Evolutionary conservation across 331 rosid species (phyloP).

Genomic region (Quercus lobata): DNA sequence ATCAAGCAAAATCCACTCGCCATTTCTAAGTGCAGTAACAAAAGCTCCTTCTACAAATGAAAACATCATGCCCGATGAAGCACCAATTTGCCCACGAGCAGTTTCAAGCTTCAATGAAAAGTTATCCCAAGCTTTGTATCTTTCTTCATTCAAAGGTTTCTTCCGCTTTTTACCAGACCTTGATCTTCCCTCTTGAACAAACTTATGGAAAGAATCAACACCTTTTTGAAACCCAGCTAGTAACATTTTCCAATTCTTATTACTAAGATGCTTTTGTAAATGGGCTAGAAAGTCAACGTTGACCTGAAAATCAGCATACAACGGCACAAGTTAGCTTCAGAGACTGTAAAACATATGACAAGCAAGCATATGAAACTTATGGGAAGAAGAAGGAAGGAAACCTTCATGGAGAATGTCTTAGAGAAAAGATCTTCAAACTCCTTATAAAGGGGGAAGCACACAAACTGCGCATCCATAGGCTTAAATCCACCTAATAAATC

Average conservation of each 20-base stretch:
- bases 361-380: constrained; percentile 4
- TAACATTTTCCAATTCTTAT: constrained; percentile 57
- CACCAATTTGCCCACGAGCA: constrained; percentile 36
- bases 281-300: constrained; percentile 26
- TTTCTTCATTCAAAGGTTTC: constrained; percentile 52
- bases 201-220: constrained; percentile 25
- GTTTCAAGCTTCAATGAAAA: constrained; percentile 54
- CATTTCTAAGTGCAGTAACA: constrained; percentile 78
- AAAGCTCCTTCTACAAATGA: constrained; percentile 95
- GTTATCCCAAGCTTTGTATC: constrained; percentile 57
- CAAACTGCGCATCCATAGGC: constrained; percentile 61
- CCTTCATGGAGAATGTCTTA: constrained; percentile 49
- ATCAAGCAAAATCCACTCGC: constrained; percentile 97
- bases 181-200: constrained; percentile 25
- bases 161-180: constrained; percentile 53
- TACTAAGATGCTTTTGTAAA: constrained; percentile 28
- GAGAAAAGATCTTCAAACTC: constrained; percentile 63
- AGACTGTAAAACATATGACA: not conserved
- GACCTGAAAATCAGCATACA: constrained; percentile 41
- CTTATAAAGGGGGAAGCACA: constrained; percentile 47
- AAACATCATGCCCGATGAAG: constrained; percentile 74
- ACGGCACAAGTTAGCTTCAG: constrained; percentile 13
- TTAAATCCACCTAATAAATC: constrained; percentile 90
- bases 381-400: constrained; percentile 15
- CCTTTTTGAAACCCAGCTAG: constrained; percentile 43